phyloP scores from a whole-genome alignment of 805 yeast genomes.

The Candida ficus region DNA sequence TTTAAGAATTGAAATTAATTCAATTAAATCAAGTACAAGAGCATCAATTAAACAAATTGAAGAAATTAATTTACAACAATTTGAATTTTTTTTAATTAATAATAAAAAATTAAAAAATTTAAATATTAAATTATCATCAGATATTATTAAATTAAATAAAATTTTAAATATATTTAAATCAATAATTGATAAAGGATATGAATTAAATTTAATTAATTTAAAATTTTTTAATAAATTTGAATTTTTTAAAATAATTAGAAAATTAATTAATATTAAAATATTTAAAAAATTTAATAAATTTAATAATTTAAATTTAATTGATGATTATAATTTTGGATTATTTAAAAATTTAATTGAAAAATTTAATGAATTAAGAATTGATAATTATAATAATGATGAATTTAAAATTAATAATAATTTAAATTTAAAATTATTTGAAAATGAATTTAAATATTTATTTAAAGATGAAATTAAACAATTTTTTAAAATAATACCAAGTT shows the following conservation, averaged over 20 bases:
- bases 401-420: not conserved
- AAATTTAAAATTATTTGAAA: not conserved
- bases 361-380: conserved; percentile 17
- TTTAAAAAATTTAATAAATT: conserved; percentile 10
- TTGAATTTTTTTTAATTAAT: not conserved
- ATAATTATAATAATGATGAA: conserved; percentile 13
- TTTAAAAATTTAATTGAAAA: conserved; percentile 16
- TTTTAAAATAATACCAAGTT: not conserved
- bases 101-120: not conserved
- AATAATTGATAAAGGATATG: not conserved
- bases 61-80: not conserved
- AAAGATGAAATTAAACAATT: conserved; percentile 6
- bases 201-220: too few species aligned
- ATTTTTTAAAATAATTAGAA: conserved; percentile 6
- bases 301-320: conserved; percentile 10
- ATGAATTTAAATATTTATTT: too few species aligned
- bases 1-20: not conserved
- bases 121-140: not conserved
- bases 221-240: conserved; percentile 5
- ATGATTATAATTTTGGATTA: conserved; percentile 15
- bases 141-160: not conserved
- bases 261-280: conserved; percentile 11
- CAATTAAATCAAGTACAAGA: too few species aligned
- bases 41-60: not conserved
- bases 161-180: not conserved